Evolutionary conservation across 768 basidiomycete species (phyloP).

Genomic region (Calocera viscosa): DNA sequence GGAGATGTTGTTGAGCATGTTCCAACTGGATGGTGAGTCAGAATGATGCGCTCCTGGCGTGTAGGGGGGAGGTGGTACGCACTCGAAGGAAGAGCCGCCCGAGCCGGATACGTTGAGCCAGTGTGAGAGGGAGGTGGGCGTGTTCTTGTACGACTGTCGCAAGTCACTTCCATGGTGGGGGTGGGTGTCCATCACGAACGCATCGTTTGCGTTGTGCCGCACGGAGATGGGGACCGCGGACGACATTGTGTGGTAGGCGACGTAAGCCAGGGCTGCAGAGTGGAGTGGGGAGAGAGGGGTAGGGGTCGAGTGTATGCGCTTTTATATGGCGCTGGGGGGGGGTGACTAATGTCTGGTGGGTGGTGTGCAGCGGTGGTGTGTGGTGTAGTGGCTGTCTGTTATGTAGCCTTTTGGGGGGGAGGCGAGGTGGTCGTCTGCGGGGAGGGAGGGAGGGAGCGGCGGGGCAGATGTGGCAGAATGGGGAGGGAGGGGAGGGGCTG

Average conservation of each 20-base stretch:
- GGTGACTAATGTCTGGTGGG: not conserved
- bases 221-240: conserved; percentile 4
- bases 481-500: not conserved
- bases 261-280: conserved; percentile 4
- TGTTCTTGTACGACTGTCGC: conserved; percentile 4
- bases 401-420: not conserved
- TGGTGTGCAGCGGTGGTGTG: not conserved
- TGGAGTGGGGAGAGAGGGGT: not conserved
- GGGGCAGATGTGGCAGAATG: not conserved
- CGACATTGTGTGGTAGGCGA: not conserved
- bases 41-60: too few species aligned
- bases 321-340: not conserved
- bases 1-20: conserved; percentile 9
- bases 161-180: not conserved
- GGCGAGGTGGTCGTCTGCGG: not conserved
- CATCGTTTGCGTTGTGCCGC: not conserved
- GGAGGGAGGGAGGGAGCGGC: not conserved
- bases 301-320: not conserved
- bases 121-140: not conserved
- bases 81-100: not conserved
- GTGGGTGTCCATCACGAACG: not conserved
- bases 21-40: not conserved
- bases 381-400: not conserved
- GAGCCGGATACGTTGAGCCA: conserved; percentile 4
- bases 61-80: not conserved